These are phyloP conservation scores for Tillandsia fasciculata DNA, from an alignment of 176 grass and related monocot species.

Conservation along the genomic window DNA sequence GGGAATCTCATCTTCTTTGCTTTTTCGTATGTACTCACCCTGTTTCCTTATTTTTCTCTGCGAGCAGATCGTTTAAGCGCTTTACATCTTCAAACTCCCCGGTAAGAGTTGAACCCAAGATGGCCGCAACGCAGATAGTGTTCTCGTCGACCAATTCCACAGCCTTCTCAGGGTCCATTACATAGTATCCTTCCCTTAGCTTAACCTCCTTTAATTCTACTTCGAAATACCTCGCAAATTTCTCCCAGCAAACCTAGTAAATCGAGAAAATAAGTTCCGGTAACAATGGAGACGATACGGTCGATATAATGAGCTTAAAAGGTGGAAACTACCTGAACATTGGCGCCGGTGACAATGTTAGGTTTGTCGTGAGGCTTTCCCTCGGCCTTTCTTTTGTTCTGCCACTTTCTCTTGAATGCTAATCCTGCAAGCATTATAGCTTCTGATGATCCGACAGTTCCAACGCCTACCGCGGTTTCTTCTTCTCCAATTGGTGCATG, in stretches of 20 bases:
- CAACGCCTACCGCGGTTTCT: slow-evolving; percentile 51
- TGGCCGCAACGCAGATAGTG: slow-evolving; percentile 74
- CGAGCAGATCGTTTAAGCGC: slow-evolving; percentile 45
- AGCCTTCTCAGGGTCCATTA: slow-evolving; percentile 78
- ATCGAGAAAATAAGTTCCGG: not conserved
- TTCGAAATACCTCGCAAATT: slow-evolving; percentile 77
- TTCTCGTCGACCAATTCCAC: slow-evolving; percentile 81
- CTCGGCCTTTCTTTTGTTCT: slow-evolving; percentile 57
- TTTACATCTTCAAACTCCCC: slow-evolving; percentile 79
- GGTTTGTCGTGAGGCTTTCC: slow-evolving; percentile 70
- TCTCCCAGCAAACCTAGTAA: slow-evolving; percentile 73
- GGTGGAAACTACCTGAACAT: slow-evolving; percentile 52
- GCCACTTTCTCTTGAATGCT: slow-evolving; percentile 85
- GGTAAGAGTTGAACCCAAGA: slow-evolving; percentile 70
- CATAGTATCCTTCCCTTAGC: slow-evolving; percentile 57
- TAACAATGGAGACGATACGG: not conserved
- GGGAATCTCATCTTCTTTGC: not conserved
- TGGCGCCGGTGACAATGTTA: slow-evolving; percentile 84
- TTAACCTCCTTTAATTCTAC: slow-evolving; percentile 81
- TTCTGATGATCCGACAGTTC: slow-evolving; percentile 67
- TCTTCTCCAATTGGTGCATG: slow-evolving; percentile 48
- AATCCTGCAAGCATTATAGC: slow-evolving; percentile 79
- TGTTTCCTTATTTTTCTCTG: slow-evolving; percentile 65
- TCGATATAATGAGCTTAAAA: not conserved
- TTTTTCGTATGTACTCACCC: slow-evolving; percentile 25